Evolutionary conservation across 1,139 yeast genomes (phyloP).

Genomic region (Sugiyamaella sp.): DNA sequence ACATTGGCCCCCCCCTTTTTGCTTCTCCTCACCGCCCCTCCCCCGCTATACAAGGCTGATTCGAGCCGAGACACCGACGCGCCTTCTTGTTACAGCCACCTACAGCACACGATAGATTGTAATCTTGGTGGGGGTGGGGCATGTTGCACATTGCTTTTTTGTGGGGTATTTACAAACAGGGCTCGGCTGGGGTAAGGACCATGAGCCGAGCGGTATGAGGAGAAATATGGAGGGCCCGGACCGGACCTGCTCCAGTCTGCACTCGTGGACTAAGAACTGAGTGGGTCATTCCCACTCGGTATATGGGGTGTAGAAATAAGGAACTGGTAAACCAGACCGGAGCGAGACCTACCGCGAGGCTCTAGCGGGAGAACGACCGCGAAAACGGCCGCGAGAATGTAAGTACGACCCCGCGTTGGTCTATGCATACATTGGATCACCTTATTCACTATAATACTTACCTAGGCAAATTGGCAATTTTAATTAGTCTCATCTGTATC

Average conservation of each 20-base stretch:
- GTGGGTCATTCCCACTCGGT: too few relatives aligned
- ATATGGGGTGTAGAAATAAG: too few relatives aligned
- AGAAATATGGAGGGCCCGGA: too few relatives aligned
- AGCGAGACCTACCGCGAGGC: too few relatives aligned
- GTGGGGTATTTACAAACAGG: not conserved
- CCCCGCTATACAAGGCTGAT: not conserved
- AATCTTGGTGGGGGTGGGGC: not conserved
- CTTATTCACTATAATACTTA: not conserved
- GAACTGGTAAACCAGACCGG: too few relatives aligned
- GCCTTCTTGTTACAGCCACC: not conserved
- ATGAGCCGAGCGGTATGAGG: too few relatives aligned
- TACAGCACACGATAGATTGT: not conserved
- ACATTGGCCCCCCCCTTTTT: not conserved
- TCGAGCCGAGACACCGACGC: slow-evolving; percentile 12
- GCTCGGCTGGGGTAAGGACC: slow-evolving; percentile 2
- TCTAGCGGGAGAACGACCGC: too few relatives aligned
- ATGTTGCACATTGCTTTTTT: not conserved
- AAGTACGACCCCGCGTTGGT: not conserved
- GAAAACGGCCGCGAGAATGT: not conserved
- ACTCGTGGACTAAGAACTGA: not conserved
- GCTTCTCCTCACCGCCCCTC: not conserved
- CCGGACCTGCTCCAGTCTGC: not conserved
- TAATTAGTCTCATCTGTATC: not conserved
- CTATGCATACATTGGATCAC: not conserved
- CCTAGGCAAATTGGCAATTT: not conserved